Conservation (phyloP, 1,139 yeast species). For the Suhomyces ambrosiae region DNA sequence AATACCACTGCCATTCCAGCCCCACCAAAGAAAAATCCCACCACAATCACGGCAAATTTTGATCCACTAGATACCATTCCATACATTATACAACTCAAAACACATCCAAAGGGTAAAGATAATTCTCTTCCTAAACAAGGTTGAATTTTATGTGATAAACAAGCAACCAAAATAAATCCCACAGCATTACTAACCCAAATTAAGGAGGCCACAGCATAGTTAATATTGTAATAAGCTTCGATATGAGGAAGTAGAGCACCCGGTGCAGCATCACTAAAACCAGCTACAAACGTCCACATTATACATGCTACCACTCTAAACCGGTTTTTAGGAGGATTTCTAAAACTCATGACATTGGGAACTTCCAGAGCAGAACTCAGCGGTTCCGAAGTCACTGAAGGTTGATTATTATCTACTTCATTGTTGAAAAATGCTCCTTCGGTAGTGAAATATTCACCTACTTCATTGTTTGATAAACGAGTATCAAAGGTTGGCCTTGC, state of each 20-base stretch:
- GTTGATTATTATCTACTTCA: too few species aligned
- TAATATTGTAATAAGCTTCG: slow-evolving; percentile 37
- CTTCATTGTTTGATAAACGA: too few species aligned
- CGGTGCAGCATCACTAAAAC: slow-evolving; percentile 49
- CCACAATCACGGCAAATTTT: slow-evolving; percentile 43
- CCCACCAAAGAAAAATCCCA: slow-evolving; percentile 61
- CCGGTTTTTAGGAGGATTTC: slow-evolving; percentile 46
- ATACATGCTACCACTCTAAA: slow-evolving; percentile 46
- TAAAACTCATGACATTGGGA: slow-evolving; percentile 24
- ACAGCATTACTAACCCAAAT: slow-evolving; percentile 50
- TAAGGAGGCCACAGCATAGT: slow-evolving; percentile 44
- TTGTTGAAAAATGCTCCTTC: too few species aligned
- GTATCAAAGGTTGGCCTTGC: neutral
- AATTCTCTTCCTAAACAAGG: slow-evolving; percentile 43
- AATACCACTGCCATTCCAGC: slow-evolving; percentile 58
- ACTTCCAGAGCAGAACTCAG: neutral
- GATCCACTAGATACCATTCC: slow-evolving; percentile 42
- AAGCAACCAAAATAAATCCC: slow-evolving; percentile 47
- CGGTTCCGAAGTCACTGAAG: too few species aligned
- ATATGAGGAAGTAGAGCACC: slow-evolving; percentile 51
- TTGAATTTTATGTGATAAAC: slow-evolving; percentile 42
- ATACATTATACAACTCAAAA: slow-evolving; percentile 39
- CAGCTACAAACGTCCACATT: slow-evolving; percentile 40
- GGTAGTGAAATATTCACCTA: too few species aligned
- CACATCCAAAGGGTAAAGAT: slow-evolving; percentile 39